These are phyloP conservation scores for Neohortaea acidophila DNA, from an alignment of 495 filamentous ascomycete genomes.

Conservation along the genomic window DNA sequence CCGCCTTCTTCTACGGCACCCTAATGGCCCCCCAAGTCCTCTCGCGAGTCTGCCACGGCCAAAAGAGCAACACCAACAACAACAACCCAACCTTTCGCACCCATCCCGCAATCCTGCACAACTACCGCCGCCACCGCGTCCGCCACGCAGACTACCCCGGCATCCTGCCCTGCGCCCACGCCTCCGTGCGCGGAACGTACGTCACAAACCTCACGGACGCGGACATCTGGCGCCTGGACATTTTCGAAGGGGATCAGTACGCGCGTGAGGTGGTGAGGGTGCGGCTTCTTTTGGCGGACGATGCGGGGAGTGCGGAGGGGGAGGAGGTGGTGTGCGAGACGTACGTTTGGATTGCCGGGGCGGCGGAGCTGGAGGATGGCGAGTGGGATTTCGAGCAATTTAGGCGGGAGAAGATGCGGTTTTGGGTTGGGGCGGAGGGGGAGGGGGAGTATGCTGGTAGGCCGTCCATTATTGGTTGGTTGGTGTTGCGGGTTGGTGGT, in stretches of 20 bases:
- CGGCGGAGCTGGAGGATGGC: constrained; percentile 38
- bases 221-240: constrained; percentile 62
- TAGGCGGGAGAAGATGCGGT: constrained; percentile 23
- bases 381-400: constrained; percentile 64
- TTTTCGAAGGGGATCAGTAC: constrained; percentile 73
- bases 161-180: constrained; percentile 35
- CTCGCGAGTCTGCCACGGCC: constrained; percentile 63
- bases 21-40: constrained; percentile 74
- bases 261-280: constrained; percentile 40
- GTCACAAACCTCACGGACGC: constrained; percentile 64
- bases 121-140: constrained; percentile 55
- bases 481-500: background rate
- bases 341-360: constrained; percentile 54
- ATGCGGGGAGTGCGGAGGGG: constrained; percentile 33
- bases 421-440: constrained; percentile 20
- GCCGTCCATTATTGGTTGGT: constrained; percentile 12
- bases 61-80: constrained; percentile 26
- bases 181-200: constrained; percentile 60
- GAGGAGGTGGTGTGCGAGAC: constrained; percentile 48
- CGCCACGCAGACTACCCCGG: constrained; percentile 63
- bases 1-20: constrained; percentile 53
- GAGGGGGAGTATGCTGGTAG: constrained; percentile 28
- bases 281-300: constrained; percentile 24
- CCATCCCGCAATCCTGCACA: constrained; percentile 73
- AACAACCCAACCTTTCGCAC: constrained; percentile 43